Conservation (phyloP, 371 early-diverging fungal species). For the Hamiltosporidium tvaerminnensis region DNA sequence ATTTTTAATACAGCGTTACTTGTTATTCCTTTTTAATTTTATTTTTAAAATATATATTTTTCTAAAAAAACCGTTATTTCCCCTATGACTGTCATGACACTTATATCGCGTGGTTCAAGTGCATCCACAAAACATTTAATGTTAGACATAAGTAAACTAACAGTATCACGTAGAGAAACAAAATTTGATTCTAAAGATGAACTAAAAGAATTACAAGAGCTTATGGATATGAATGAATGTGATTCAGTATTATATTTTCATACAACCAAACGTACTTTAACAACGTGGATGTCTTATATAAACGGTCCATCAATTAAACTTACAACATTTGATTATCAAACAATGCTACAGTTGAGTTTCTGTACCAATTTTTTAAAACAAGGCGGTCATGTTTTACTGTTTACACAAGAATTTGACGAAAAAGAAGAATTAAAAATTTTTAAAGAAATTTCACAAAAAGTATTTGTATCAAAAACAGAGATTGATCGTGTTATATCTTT, state of each 20-base stretch:
- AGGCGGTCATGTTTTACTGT: conserved; percentile 29
- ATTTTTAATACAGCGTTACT: too few species aligned
- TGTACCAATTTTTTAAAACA: conserved; percentile 22
- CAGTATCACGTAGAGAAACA: not conserved
- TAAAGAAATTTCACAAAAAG: conserved; percentile 11
- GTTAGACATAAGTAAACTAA: not conserved
- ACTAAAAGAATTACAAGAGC: not conserved
- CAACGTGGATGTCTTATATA: conserved; percentile 19
- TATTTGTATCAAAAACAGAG: conserved; percentile 13
- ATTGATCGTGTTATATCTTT: conserved; percentile 31
- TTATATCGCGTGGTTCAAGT: too few species aligned
- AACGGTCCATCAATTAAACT: conserved; percentile 22
- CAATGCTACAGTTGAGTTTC: conserved; percentile 21
- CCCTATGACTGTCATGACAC: too few species aligned
- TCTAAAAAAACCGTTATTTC: too few species aligned
- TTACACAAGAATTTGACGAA: conserved; percentile 36
- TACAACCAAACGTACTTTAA: conserved; percentile 23
- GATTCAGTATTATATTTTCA: conserved; percentile 28
- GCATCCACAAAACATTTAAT: too few species aligned
- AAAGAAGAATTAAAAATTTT: conserved; percentile 12
- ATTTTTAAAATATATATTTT: too few species aligned
- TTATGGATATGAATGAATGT: conserved; percentile 30
- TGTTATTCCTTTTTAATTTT: too few species aligned
- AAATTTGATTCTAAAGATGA: not conserved
- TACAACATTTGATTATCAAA: conserved; percentile 8